Conservation (phyloP, 345 rosid species). For the Gossypium bickii region DNA sequence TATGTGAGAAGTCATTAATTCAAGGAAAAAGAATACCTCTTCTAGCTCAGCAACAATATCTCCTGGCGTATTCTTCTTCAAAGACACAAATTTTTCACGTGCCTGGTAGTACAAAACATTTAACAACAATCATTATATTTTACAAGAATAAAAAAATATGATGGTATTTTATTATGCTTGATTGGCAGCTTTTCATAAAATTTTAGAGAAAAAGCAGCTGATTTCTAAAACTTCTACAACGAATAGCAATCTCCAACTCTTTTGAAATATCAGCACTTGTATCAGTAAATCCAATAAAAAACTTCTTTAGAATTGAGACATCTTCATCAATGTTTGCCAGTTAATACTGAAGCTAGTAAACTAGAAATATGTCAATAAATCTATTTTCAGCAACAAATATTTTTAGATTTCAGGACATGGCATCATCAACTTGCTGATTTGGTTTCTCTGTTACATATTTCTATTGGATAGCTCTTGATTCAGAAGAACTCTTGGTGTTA, state of each 20-base stretch:
- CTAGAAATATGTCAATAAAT: neutral
- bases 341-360: no score
- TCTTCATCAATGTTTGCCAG: neutral
- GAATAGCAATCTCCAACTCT: neutral
- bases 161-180: neutral
- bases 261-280: neutral
- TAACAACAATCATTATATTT: neutral
- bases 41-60: conserved; percentile 77
- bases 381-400: neutral
- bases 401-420: neutral
- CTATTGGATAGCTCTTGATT: neutral
- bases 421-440: neutral
- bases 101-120: conserved; percentile 46
- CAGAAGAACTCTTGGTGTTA: neutral
- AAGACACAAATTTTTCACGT: conserved; percentile 76
- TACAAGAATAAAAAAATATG: neutral
- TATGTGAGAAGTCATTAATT: neutral
- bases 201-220: neutral
- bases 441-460: neutral
- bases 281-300: conserved; percentile 2
- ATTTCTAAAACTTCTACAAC: neutral
- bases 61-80: conserved; percentile 68
- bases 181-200: neutral
- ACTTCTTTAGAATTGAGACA: conserved; percentile 1
- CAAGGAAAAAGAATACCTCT: conserved; percentile 51